Percentiles rank a stretch among this genome's conserved stretches.
These are phyloP conservation scores for Suhomyces bokatorum DNA, from an alignment of 1,139 yeast species.

Conservation along the genomic window DNA sequence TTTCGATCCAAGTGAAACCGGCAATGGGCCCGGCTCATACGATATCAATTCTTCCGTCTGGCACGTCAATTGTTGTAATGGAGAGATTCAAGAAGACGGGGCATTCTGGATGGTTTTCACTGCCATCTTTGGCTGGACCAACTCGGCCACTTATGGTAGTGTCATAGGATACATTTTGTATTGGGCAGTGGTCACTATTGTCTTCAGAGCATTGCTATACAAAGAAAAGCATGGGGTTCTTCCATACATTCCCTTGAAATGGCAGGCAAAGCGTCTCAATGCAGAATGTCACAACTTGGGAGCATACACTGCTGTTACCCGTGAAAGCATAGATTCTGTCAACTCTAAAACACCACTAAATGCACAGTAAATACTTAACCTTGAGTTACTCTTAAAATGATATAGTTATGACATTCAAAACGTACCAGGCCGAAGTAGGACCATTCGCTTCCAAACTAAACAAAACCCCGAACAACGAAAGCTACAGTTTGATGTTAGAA, in stretches of 20 bases:
- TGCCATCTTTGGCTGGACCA: constrained; percentile 87
- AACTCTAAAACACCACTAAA: constrained; percentile 19
- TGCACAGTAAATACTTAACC: background rate
- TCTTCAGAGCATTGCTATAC: constrained; percentile 27
- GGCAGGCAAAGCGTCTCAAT: constrained; percentile 65
- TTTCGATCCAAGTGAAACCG: constrained; percentile 48
- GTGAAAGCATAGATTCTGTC: constrained; percentile 30
- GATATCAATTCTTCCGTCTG: constrained; percentile 43
- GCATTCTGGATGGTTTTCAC: constrained; percentile 45
- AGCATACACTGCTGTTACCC: constrained; percentile 5
- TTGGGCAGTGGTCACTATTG: constrained; percentile 64
- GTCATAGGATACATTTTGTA: constrained; percentile 73
- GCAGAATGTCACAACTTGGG: constrained; percentile 37
- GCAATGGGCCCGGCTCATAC: constrained; percentile 50
- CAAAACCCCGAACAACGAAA: too few relatives aligned
- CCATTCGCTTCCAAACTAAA: too few relatives aligned
- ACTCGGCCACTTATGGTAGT: constrained; percentile 91
- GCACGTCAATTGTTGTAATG: constrained; percentile 52
- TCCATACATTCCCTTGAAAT: constrained; percentile 58
- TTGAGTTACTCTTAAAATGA: too few relatives aligned
- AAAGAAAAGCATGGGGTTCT: constrained; percentile 66
- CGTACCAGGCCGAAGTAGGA: too few relatives aligned
- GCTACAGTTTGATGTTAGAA: too few relatives aligned
- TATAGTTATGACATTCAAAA: too few relatives aligned
- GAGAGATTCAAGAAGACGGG: constrained; percentile 44